Evolutionary conservation across 192 early-diverging fungal genomes (phyloP), one percentile per base, ranked within the genome.

Genomic region (Umbelopsis vinacea): DNA sequence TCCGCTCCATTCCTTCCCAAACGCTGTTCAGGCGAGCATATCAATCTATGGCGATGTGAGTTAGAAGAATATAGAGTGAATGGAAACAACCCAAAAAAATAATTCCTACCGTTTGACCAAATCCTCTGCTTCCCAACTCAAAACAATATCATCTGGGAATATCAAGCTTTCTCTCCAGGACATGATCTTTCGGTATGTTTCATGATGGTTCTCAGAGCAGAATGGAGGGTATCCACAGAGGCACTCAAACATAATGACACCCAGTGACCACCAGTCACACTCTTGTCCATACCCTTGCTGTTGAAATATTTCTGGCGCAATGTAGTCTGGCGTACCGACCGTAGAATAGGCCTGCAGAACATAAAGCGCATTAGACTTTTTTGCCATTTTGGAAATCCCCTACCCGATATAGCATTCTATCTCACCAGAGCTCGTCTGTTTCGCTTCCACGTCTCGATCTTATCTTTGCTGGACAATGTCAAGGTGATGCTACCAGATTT

Each of bases 241-340:
- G 74, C 97, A 98, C 77, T 99, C 98, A 85, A 95, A 99, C 93
- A 99, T 98, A 73, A 99, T 99, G 14, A 95, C 96, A 23, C 98
- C 98, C 37, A 99, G 78, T 9, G 96, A 97, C 98, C 98, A 99
- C 94, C 95, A 99, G 85, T 99, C 98, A 78, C 97, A 99, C 67
- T 97, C 95, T 77, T 95, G 91, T 67, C 93, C 91, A 83, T 99
- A 99, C 6, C 97, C 97, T 52, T 93, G 90, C 74, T 96, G 95
- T 68, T 88, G 68, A 73, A 99, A 97, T 43, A 97, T 95, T 83
- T 99, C 98, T 12, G 97, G 96, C 8, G 97, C 96, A 68, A 79
- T 71, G 74, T 97, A 97, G 83, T 99, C 97, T 0, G 97, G 97
- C 1, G 98, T 99, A 6, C 98, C 98, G 3, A 99, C 98, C 0